Evolutionary conservation across 306 rosid genomes (phyloP), one percentile per base, ranked within the genome.

Genomic region (Cicer arietinum): DNA sequence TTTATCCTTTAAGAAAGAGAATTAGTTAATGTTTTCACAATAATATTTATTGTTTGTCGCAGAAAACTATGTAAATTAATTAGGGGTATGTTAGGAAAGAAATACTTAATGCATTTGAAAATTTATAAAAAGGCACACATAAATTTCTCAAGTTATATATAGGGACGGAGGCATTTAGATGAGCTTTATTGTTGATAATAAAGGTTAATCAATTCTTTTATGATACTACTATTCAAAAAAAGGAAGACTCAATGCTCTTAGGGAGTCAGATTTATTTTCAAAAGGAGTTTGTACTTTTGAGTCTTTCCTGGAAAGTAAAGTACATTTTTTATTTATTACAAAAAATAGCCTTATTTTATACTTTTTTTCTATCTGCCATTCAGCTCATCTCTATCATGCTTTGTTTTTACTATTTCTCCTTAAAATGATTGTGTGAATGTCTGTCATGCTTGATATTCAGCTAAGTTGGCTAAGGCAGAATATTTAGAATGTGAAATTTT

Each of bases 391-490:
- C 53, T 77, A 57, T 68, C 58, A 73, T 77, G 30, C 69, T 65
- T 77, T 63, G 16, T 37, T 81, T 72, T 63, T 37, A 47, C 50
- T 59, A 64, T 45, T 58, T 82, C 39, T 65, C 50, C 77, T 77
- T 54, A 59, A 51, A 51, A 17, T 47, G 30, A 58, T 20, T 44
- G 7, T 42, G 12, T 35, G 63, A 30, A 58, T 70, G 61, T 25
- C 42, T 77, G n/a, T 77, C 44, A 65, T 66, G 62, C 70, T 83
- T 74, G 44, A 54, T 51, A 42, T 77, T 63, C 17, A 59, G 73
- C 72, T 62, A 45, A 72, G 64, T 59, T 77, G 45, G 67, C 58
- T 57, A 44, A 80, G 73, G 16, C 11, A 52, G 64, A 53, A 75
- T 59, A 71, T 68, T 67, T 75, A 46, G 40, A 45, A 43, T 79